These are phyloP conservation scores for Linum trigynum DNA, from an alignment of 345 rosid genomes.

Conservation along the genomic window DNA sequence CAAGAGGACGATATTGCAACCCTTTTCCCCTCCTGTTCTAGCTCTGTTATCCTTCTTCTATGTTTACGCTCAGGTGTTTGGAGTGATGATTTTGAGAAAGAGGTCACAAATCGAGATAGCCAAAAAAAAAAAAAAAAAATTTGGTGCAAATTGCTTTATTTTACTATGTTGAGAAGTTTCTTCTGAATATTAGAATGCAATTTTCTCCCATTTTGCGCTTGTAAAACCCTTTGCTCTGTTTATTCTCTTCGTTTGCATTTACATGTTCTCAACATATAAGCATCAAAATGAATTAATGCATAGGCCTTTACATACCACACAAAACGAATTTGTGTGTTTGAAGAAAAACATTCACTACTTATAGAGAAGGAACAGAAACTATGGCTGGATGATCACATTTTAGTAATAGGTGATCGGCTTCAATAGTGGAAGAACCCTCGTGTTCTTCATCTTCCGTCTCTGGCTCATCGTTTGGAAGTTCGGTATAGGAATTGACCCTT, in stretches of 20 bases:
- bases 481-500: too few relatives aligned
- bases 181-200: conserved; percentile 1
- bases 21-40: conserved; percentile 16
- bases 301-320: neutral
- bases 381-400: too few relatives aligned
- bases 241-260: too few relatives aligned
- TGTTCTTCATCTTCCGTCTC: neutral
- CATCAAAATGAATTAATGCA: neutral
- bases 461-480: neutral
- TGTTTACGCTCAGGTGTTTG: conserved; percentile 27
- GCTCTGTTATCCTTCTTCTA: conserved; percentile 21
- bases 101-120: conserved; percentile 23
- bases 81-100: conserved; percentile 31
- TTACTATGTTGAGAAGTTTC: conserved; percentile 11
- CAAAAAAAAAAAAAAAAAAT: conserved; percentile 8
- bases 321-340: neutral
- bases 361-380: too few relatives aligned
- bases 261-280: neutral
- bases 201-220: neutral
- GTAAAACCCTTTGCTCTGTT: too few relatives aligned
- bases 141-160: conserved; percentile 32
- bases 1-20: conserved; percentile 5
- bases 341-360: neutral
- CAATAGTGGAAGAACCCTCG: neutral
- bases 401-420: too few relatives aligned